These are phyloP conservation scores for Penicillium sp. DNA, from an alignment of 2,329 filamentous ascomycete genomes.

Conservation along the genomic window DNA sequence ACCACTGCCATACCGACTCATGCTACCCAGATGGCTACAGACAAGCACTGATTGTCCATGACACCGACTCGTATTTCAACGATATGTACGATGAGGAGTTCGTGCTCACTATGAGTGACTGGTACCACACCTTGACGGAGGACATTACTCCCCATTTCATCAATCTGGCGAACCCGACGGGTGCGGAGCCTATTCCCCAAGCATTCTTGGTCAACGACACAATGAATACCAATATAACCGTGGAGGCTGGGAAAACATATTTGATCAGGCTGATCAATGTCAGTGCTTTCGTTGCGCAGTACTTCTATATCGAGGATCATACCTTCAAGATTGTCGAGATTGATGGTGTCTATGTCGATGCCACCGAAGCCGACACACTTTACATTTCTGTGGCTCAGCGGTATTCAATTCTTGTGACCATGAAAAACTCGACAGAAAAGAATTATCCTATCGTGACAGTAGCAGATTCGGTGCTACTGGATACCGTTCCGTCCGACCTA, in stretches of 20 bases:
- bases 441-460: constrained; percentile 63
- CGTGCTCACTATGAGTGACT: constrained; percentile 67
- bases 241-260: constrained; percentile 68
- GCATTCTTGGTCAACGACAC: constrained; percentile 68
- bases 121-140: constrained; percentile 64
- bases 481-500: constrained; percentile 35
- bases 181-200: constrained; percentile 65
- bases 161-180: constrained; percentile 52
- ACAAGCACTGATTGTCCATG: constrained; percentile 65
- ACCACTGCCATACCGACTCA: constrained; percentile 64
- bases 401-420: constrained; percentile 55
- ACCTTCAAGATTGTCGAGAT: constrained; percentile 70
- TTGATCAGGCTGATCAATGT: constrained; percentile 73
- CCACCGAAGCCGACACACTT: constrained; percentile 59
- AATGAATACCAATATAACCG: constrained; percentile 55
- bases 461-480: constrained; percentile 27
- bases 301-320: constrained; percentile 50
- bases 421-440: constrained; percentile 57
- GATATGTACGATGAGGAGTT: constrained; percentile 60
- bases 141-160: constrained; percentile 51
- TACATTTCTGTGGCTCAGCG: constrained; percentile 69
- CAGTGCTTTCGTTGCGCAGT: constrained; percentile 62
- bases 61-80: constrained; percentile 52
- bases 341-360: constrained; percentile 67
- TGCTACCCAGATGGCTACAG: constrained; percentile 69